Percentiles rank a stretch among this genome's conserved stretches.
Conservation (phyloP, 2,329 filamentous ascomycete species). For the Arthrobotrys conoides region DNA sequence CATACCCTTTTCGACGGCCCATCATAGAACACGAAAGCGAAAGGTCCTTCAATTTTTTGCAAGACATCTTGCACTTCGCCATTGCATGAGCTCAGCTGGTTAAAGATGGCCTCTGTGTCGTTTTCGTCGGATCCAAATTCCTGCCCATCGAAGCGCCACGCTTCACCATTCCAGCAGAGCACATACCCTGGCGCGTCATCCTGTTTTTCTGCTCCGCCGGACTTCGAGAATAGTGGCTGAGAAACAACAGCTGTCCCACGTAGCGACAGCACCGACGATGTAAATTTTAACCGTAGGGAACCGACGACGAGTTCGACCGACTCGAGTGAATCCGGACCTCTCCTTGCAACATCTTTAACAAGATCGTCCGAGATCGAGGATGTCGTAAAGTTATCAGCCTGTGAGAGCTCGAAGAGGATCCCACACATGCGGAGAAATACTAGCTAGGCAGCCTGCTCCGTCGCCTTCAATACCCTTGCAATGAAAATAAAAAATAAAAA, state of each 20-base stretch:
- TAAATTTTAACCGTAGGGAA: conserved; percentile 72
- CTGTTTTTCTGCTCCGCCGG: conserved; percentile 71
- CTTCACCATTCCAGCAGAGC: conserved; percentile 99
- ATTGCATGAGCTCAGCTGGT: conserved; percentile 69
- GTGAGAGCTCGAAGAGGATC: conserved; percentile 63
- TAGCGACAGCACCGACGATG: conserved; percentile 91
- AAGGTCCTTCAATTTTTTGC: conserved; percentile 81
- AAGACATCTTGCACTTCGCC: conserved; percentile 71
- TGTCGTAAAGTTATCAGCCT: conserved; percentile 27
- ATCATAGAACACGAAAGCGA: conserved; percentile 89
- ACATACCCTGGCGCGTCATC: conserved; percentile 45
- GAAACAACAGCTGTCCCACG: conserved; percentile 78
- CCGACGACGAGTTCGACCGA: conserved; percentile 67
- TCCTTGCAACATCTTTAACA: conserved; percentile 60
- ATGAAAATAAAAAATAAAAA: not conserved
- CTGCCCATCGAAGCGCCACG: conserved; percentile 79
- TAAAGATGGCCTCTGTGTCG: conserved; percentile 81
- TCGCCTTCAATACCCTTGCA: not conserved
- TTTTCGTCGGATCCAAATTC: conserved; percentile 75
- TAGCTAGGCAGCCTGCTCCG: not conserved
- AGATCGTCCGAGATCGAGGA: conserved; percentile 47
- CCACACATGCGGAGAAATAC: conserved; percentile 62
- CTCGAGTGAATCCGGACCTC: conserved; percentile 64
- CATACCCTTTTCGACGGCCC: conserved; percentile 75
- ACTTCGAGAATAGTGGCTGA: conserved; percentile 76